Conservation (phyloP, 306 rosid genomes). For the Albizia julibrissin region DNA sequence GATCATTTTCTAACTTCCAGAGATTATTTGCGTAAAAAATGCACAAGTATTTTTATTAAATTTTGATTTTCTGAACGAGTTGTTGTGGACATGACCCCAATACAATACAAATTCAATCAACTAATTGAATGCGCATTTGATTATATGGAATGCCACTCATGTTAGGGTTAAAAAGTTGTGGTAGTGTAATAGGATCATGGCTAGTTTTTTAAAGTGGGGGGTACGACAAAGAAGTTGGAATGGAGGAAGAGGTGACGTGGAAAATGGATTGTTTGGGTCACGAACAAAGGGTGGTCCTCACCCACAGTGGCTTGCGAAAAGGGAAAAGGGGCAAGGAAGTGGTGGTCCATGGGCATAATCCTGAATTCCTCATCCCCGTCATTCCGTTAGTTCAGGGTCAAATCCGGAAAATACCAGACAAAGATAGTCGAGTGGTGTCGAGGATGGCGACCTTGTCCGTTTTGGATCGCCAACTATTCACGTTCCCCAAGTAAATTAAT, state of each 20-base stretch:
- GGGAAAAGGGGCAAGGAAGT: background rate
- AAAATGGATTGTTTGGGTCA: background rate
- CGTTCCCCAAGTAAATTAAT: background rate
- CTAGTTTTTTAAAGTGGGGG: too few species aligned
- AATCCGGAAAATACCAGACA: background rate
- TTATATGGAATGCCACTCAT: background rate
- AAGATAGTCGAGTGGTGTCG: background rate
- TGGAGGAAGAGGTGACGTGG: conserved; percentile 3
- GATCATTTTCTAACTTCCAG: background rate
- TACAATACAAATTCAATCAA: background rate
- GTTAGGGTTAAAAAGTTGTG: background rate
- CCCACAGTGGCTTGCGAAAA: background rate
- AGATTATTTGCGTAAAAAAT: background rate
- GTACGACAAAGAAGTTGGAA: background rate
- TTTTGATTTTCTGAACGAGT: too few species aligned
- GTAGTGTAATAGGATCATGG: background rate
- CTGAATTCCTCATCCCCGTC: background rate
- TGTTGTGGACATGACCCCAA: background rate
- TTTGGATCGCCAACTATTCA: conserved; percentile 5
- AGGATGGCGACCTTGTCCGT: background rate
- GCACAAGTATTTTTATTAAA: background rate
- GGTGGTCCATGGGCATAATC: background rate
- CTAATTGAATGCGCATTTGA: background rate
- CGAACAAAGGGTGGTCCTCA: background rate
- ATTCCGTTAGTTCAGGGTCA: background rate